Evolutionary conservation across 768 basidiomycete genomes (phyloP), one percentile per base, ranked within the genome.

Genomic region (Trametopsis cervina): DNA sequence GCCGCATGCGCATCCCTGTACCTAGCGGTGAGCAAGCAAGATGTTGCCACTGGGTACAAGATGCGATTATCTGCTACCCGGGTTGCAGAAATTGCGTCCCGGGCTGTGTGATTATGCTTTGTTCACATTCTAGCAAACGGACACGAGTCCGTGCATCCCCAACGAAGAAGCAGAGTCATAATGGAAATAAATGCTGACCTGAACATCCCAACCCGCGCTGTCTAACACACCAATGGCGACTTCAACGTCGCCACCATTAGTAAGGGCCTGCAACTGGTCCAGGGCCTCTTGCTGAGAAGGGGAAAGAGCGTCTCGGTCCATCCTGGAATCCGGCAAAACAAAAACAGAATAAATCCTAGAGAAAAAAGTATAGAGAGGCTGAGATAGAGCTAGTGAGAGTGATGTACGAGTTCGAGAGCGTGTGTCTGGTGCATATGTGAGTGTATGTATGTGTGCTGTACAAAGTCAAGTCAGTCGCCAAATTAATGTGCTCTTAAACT

Each of bases 131-230:
- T 15, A 33, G 29, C 29, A 33, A 15, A 15, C 29, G 7, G 7
- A 33, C 29, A 33, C 29, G 29, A 15, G 29, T 7, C 29, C 7
- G 29, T 7, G 15, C 29, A 33, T 33, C 29, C n/a, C 29, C 29
- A 33, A 33, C 29, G 15, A 33, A 33, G 15, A 15, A 33, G 29
- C 29, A 33, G 9, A 15, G 29, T 33, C 15, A 7, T 33, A n/a
- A n/a, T 33, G 21, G 27, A 23, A 21, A 27, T 10, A 25, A 35
- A 6, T 20, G 54, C 73, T 54, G 46, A 82, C 84, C 72, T 82
- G 72, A 25, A 89, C 76, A 66, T 86, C 78, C 84, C 84, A 89
- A 42, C 73, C 74, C 7, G 83, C 81, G 48, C 74, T 80, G 33
- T 71, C 63, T 13, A 89, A 68, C 1, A 89, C 73, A 26, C 66